Base-by-base conservation (phyloP, 2,329 filamentous ascomycete genomes). In the Ophiostoma fasciatum region DNA sequence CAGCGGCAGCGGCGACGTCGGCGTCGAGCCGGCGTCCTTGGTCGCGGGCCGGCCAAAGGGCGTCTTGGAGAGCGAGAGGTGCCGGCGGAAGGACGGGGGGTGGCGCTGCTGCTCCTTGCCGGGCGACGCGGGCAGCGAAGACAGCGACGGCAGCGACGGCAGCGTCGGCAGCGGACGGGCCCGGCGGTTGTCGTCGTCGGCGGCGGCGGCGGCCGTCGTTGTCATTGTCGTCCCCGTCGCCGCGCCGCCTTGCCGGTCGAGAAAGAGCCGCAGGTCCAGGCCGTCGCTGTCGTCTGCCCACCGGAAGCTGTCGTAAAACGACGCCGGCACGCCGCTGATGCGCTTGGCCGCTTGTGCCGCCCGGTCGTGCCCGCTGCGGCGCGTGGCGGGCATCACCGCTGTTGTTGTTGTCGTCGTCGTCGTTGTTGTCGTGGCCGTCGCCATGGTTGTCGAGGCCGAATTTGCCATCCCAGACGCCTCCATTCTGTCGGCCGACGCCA, bases 271-370 rank as follows among this genome's bases (percentile, higher is more conserved):
- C 18, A 78, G 54, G 47, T 87, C 78, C 22, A 87, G 59, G 35
- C 80, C 71, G 14, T 77, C 69, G 36, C 82, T 74, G 39, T 82
- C 76, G 21, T 85, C 78, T 19, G 84, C 60, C 78, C 79, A 83
- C 33, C 74, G 66, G 45, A 84, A 79, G 49, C 67, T 77, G 42
- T 83, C 74, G 33, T 73, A 71, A 39, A 81, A 61, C 2, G 68
- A 68, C 34, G 71, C 63, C 25, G 68, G 57, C 46, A 68, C 49
- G 21, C 42, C 45, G 36, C 48, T 48, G 20, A 34, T 39, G n/a
- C 37, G 34, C 36, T 42, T 36, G n/a, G n/a, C n/a, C n/a, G n/a
- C n/a, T n/a, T n/a, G n/a, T n/a, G n/a, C n/a, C n/a, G n/a, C n/a
- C n/a, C n/a, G n/a, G n/a, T n/a, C n/a, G n/a, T n/a, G n/a, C n/a